phyloP scores from a whole-genome alignment of 1,139 yeast genomes.

The Taphrina sp. region DNA sequence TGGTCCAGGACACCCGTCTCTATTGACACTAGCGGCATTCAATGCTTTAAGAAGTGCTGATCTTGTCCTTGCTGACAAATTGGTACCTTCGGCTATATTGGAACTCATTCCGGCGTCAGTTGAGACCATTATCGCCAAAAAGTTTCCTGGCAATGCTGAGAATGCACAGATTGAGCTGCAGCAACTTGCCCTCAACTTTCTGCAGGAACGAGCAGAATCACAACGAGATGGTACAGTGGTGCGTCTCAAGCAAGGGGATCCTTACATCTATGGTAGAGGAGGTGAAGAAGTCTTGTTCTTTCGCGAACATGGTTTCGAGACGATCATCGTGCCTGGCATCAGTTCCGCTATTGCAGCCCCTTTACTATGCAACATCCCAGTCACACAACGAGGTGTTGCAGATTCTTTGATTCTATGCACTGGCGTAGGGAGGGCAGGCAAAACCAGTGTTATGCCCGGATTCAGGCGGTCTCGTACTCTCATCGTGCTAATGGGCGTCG shows the following conservation, averaged over 20 bases:
- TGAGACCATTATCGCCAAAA: conserved; percentile 78
- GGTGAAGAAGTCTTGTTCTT: conserved; percentile 85
- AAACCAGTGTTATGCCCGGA: conserved; percentile 73
- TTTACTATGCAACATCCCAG: conserved; percentile 77
- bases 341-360: conserved; percentile 92
- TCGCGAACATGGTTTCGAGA: conserved; percentile 62
- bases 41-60: conserved; percentile 81
- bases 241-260: conserved; percentile 93
- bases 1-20: conserved; percentile 87
- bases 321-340: conserved; percentile 79
- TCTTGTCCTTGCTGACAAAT: conserved; percentile 79
- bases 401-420: conserved; percentile 92
- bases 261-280: conserved; percentile 94
- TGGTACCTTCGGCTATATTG: conserved; percentile 85
- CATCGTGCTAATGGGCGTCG: conserved; percentile 86
- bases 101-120: conserved; percentile 74
- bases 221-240: conserved; percentile 71
- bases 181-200: conserved; percentile 63
- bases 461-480: conserved; percentile 73
- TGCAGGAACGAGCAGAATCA: conserved; percentile 41
- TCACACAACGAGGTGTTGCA: conserved; percentile 88
- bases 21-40: conserved; percentile 81
- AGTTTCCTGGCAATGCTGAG: conserved; percentile 97
- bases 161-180: conserved; percentile 84
- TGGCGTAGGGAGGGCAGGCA: conserved; percentile 90